A percentile compares a stretch with the other conserved stretches of the same genome.
These are phyloP conservation scores for Oxyria digyna DNA, from an alignment of 148 eudicot species.

Conservation along the genomic window DNA sequence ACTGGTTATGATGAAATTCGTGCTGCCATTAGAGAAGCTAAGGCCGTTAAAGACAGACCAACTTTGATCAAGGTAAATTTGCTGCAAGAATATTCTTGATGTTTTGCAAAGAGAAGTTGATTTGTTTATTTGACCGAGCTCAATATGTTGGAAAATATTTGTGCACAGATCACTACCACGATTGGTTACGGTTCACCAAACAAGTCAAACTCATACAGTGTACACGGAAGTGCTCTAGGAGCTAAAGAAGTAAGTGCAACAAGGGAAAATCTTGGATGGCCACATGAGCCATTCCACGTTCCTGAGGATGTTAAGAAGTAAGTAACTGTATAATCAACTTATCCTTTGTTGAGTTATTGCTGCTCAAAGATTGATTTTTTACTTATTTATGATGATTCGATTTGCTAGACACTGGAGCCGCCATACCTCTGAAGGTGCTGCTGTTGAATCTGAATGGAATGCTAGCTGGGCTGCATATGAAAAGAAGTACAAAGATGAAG, in stretches of 20 bases:
- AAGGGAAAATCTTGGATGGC: slow-evolving; percentile 88
- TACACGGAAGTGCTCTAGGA: slow-evolving; percentile 93
- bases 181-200: slow-evolving; percentile 97
- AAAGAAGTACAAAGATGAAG: slow-evolving; percentile 79
- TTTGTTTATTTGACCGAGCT: background rate
- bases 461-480: slow-evolving; percentile 79
- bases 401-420: slow-evolving; percentile 91
- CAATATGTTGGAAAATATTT: background rate
- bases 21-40: slow-evolving; percentile 96
- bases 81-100: background rate
- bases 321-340: slow-evolving; percentile 6
- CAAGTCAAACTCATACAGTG: slow-evolving; percentile 94
- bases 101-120: background rate
- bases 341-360: background rate
- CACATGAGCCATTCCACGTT: slow-evolving; percentile 91
- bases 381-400: background rate
- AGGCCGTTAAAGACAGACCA: slow-evolving; percentile 87
- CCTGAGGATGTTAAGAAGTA: slow-evolving; percentile 93
- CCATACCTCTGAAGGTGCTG: slow-evolving; percentile 74
- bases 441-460: slow-evolving; percentile 90
- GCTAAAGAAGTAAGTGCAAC: slow-evolving; percentile 96
- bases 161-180: slow-evolving; percentile 78
- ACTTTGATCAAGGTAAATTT: slow-evolving; percentile 77
- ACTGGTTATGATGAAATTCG: slow-evolving; percentile 90
- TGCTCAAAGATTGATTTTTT: slow-evolving; percentile 2